Conservation (phyloP, 2,329 filamentous ascomycete species). For the Fusarium sp. region DNA sequence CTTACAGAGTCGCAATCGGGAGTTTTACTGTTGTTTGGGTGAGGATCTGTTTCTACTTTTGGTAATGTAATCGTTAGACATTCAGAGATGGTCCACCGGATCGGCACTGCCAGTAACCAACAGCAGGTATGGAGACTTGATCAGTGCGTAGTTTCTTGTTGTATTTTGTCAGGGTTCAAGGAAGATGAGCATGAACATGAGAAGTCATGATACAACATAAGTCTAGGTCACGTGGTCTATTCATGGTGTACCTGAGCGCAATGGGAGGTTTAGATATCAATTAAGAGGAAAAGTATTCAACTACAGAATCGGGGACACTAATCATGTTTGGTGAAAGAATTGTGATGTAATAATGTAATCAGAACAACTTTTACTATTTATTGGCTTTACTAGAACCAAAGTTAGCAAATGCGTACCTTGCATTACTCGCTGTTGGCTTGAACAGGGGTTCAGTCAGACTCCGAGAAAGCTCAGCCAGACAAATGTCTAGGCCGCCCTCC, state of each 20-base stretch:
- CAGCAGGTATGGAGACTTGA: not conserved
- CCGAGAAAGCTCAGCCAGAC: conserved; percentile 31
- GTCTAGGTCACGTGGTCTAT: conserved; percentile 24
- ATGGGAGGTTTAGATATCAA: not conserved
- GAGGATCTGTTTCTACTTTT: conserved; percentile 33
- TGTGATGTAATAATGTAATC: conserved; percentile 1
- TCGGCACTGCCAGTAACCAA: conserved; percentile 14
- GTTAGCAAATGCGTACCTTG: conserved; percentile 27
- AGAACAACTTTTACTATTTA: not conserved
- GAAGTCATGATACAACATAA: not conserved
- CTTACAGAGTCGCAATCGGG: conserved; percentile 29
- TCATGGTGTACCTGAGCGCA: not conserved
- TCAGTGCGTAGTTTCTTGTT: not conserved
- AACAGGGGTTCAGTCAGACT: conserved; percentile 22
- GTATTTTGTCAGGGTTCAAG: not conserved
- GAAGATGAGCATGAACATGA: not conserved
- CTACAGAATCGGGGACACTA: not conserved
- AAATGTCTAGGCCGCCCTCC: conserved; percentile 25
- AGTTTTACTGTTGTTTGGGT: conserved; percentile 6
- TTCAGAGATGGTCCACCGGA: conserved; percentile 22
- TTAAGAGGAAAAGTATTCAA: not conserved
- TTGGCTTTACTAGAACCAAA: conserved; percentile 3
- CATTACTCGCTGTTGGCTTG: conserved; percentile 28
- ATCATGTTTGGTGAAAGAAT: not conserved
- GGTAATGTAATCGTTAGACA: conserved; percentile 15